Conservation (phyloP, 169 alveolate species). For the Plasmodium knowlesi region DNA sequence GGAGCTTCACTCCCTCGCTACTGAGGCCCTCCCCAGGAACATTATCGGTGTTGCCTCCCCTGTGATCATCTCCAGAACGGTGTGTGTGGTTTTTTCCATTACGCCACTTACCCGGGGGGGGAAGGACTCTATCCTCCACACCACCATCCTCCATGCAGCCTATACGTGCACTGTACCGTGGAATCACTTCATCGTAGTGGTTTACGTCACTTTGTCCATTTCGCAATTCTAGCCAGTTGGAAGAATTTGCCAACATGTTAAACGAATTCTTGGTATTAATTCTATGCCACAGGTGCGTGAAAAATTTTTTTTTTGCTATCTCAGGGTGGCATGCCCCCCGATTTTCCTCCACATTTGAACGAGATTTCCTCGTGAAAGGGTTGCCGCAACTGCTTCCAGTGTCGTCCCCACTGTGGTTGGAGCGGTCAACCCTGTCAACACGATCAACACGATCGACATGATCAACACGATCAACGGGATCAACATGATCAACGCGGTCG, state of each 20-base stretch:
- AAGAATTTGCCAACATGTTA: neutral
- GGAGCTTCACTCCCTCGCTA: neutral
- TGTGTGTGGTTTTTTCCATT: neutral
- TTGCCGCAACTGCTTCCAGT: neutral
- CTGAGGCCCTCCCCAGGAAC: neutral
- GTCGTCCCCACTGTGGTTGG: neutral
- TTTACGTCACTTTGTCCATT: neutral
- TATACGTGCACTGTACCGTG: neutral
- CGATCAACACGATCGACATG: neutral
- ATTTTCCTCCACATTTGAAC: slow-evolving; percentile 10
- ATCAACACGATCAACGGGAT: neutral
- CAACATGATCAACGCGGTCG: neutral
- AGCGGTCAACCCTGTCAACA: neutral
- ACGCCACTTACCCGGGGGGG: neutral
- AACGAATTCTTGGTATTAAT: neutral
- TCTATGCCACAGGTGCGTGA: neutral
- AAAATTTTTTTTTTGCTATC: neutral
- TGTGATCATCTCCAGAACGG: neutral
- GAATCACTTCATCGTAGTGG: neutral
- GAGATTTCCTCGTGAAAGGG: neutral
- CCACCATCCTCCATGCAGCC: neutral
- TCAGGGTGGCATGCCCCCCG: slow-evolving; percentile 3
- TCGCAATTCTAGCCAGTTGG: neutral
- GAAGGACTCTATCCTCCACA: neutral
- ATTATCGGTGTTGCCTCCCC: neutral